Conservation (phyloP, 2,329 filamentous ascomycete genomes). For the Fusarium tjaetaba region DNA sequence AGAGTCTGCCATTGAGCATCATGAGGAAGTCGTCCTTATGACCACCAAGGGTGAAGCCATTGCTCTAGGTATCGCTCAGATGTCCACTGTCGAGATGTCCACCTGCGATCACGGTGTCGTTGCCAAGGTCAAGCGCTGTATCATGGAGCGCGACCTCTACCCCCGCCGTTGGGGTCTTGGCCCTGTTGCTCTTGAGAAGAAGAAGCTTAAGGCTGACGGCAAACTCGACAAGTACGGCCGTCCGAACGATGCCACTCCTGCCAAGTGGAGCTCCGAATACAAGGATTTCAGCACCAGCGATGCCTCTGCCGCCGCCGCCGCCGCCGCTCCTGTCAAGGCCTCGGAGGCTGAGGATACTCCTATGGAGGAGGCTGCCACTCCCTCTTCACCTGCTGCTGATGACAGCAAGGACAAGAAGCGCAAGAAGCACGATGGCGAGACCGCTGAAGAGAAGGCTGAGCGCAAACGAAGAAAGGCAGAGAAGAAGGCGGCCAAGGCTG, state of each 20-base stretch:
- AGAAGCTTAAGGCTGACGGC: constrained; percentile 98
- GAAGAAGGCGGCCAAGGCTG: constrained; percentile 67
- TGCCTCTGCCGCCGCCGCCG: constrained; percentile 55
- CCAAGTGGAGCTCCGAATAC: constrained; percentile 93
- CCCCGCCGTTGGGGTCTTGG: constrained; percentile 96
- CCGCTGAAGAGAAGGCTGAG: constrained; percentile 72
- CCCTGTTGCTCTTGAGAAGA: constrained; percentile 94
- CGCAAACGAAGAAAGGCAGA: constrained; percentile 69
- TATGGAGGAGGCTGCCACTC: constrained; percentile 49
- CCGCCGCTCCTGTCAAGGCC: constrained; percentile 53
- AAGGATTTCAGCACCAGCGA: constrained; percentile 81
- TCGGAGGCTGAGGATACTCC: constrained; percentile 52
- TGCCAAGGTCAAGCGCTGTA: constrained; percentile 98
- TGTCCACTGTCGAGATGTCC: constrained; percentile 97
- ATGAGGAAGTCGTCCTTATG: constrained; percentile 98
- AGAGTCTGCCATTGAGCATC: constrained; percentile 90
- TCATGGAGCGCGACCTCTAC: constrained; percentile 99
- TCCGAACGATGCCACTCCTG: constrained; percentile 89
- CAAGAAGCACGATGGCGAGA: constrained; percentile 86
- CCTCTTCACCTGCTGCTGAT: constrained; percentile 55
- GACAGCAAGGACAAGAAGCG: constrained; percentile 72
- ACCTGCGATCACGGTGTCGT: constrained; percentile 98
- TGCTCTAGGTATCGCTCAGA: constrained; percentile 93
- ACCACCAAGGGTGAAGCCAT: constrained; percentile 99
- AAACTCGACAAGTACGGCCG: constrained; percentile 98